Conservation (phyloP, 2,329 filamentous ascomycete genomes). For the Ceratocystis papillata region DNA sequence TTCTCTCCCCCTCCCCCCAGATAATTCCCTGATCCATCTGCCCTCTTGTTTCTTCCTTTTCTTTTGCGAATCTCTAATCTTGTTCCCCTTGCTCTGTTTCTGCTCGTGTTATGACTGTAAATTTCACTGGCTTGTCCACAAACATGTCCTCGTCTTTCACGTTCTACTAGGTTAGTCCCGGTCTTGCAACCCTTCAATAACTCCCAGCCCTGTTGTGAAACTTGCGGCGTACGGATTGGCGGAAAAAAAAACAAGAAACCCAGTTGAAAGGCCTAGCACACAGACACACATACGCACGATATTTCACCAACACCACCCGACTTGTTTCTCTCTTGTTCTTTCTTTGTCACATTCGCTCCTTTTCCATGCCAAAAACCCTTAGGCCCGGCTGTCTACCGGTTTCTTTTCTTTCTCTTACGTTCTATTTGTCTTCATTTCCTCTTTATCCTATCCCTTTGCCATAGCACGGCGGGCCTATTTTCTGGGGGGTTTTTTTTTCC, state of each 20-base stretch:
- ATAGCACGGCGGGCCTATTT: neutral
- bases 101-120: neutral
- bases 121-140: neutral
- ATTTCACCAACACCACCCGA: neutral
- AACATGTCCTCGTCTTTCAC: neutral
- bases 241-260: slow-evolving; percentile 7
- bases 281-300: neutral
- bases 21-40: neutral
- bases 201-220: slow-evolving; percentile 18
- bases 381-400: neutral
- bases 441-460: slow-evolving; percentile 2
- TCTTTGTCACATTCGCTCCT: slow-evolving; percentile 6
- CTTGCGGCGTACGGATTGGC: slow-evolving; percentile 12
- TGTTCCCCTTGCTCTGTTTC: neutral
- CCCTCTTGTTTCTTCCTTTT: slow-evolving; percentile 11
- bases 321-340: slow-evolving; percentile 1
- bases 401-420: neutral
- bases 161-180: slow-evolving; percentile 14
- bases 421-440: neutral
- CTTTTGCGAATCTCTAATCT: neutral
- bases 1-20: neutral
- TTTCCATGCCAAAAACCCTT: slow-evolving; percentile 11
- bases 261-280: neutral
- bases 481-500: neutral
- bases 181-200: slow-evolving; percentile 16